Evolutionary conservation across 139 green algal genomes (phyloP).

Genomic region (Chloropicon primus): DNA sequence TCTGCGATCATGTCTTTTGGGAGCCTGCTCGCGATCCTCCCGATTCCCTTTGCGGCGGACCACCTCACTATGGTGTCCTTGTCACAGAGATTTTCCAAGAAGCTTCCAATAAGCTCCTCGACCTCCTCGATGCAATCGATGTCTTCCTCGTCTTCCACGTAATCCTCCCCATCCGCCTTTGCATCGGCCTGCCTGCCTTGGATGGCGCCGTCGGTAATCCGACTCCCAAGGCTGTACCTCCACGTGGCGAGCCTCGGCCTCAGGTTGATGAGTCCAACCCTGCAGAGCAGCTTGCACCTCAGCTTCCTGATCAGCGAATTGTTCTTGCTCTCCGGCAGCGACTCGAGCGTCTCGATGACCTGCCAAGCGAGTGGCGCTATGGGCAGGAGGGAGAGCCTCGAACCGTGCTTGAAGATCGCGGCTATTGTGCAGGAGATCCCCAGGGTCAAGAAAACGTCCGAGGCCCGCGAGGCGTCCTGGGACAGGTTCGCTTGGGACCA

Average conservation of each 20-base stretch:
- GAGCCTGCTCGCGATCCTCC: constrained; percentile 62
- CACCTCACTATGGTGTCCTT: constrained; percentile 89
- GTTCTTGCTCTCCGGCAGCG: not conserved
- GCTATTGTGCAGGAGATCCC: constrained; percentile 36
- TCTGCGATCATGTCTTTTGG: constrained; percentile 69
- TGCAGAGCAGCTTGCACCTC: constrained; percentile 62
- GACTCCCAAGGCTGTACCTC: constrained; percentile 46
- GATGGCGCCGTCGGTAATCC: not conserved
- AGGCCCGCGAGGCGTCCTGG: not conserved
- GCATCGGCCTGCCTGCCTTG: not conserved
- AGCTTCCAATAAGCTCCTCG: constrained; percentile 36
- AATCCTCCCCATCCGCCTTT: constrained; percentile 8
- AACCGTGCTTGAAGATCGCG: constrained; percentile 52
- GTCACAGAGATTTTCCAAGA: constrained; percentile 63
- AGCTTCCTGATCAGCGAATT: constrained; percentile 43
- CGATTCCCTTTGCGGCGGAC: constrained; percentile 85
- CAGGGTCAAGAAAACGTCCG: constrained; percentile 13
- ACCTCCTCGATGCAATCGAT: constrained; percentile 42
- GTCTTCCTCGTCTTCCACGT: constrained; percentile 44
- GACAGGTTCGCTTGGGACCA: constrained; percentile 37
- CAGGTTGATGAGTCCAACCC: constrained; percentile 65
- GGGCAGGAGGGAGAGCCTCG: not conserved
- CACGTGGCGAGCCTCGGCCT: constrained; percentile 49
- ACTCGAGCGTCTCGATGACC: not conserved
- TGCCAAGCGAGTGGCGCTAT: not conserved